Evolutionary conservation across 306 rosid species (phyloP).

Genomic region (Lagenaria siceraria): DNA sequence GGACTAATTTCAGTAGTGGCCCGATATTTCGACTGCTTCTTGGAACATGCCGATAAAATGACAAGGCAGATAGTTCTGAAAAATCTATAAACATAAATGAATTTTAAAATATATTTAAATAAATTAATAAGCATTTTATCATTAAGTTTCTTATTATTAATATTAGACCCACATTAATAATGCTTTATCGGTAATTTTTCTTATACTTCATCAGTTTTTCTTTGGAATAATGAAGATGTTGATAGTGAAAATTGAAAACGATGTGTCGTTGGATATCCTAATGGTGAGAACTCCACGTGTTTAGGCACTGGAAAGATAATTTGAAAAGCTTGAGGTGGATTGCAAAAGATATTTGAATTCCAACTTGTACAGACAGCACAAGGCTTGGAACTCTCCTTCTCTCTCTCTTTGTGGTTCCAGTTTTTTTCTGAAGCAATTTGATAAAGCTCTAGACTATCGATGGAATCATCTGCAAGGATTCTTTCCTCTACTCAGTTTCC

Average conservation of each 20-base stretch:
- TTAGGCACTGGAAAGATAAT: neutral
- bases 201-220: too few relatives aligned
- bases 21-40: neutral
- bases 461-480: conserved; percentile 47
- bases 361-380: neutral
- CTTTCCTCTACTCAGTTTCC: conserved; percentile 39
- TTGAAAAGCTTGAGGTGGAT: neutral
- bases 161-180: too few relatives aligned
- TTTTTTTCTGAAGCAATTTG: neutral
- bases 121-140: too few relatives aligned
- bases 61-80: too few relatives aligned
- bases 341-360: neutral
- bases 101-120: too few relatives aligned
- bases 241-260: neutral
- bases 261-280: neutral
- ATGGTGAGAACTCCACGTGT: neutral
- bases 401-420: neutral
- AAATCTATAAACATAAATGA: too few relatives aligned
- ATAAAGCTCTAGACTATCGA: conserved; percentile 14
- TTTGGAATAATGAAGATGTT: too few relatives aligned
- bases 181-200: too few relatives aligned
- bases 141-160: too few relatives aligned
- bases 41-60: neutral
- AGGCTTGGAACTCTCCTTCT: neutral
- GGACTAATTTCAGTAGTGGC: neutral